These are phyloP conservation scores for Phanerodontia chrysosporium DNA, from an alignment of 768 basidiomycete genomes.

Conservation along the genomic window DNA sequence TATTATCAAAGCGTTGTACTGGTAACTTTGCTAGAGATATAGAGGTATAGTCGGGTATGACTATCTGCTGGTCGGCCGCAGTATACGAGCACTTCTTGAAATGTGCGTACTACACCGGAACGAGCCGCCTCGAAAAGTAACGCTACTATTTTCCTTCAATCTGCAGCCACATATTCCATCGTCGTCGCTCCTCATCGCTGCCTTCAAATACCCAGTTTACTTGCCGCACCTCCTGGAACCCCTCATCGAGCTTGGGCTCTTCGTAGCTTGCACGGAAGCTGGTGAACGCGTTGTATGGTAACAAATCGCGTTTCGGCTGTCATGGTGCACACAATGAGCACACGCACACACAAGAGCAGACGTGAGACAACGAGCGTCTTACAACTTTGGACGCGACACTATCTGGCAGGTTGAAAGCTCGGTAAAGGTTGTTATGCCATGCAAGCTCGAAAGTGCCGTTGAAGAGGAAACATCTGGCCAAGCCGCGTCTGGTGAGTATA, in stretches of 20 bases:
- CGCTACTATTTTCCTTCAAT: conserved; percentile 56
- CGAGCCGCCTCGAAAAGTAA: background rate
- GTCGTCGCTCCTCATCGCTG: conserved; percentile 57
- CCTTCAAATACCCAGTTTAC: conserved; percentile 84
- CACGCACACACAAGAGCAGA: background rate
- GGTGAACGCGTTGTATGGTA: conserved; percentile 59
- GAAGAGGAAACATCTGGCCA: conserved; percentile 67
- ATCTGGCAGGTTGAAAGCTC: conserved; percentile 57
- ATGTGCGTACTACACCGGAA: background rate
- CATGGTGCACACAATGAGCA: background rate
- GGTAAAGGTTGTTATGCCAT: conserved; percentile 92
- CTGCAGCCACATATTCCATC: conserved; percentile 87
- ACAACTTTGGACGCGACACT: conserved; percentile 24
- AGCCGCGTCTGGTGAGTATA: background rate
- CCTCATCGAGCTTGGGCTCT: conserved; percentile 64
- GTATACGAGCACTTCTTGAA: too few relatives aligned
- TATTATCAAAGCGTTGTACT: conserved; percentile 4
- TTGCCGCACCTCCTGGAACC: conserved; percentile 69
- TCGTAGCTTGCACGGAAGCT: conserved; percentile 60
- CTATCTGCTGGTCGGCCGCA: too few relatives aligned
- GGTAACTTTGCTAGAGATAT: conserved; percentile 42
- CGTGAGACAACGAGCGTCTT: background rate
- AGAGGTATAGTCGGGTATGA: too few relatives aligned
- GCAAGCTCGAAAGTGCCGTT: conserved; percentile 74
- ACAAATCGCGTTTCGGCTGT: conserved; percentile 45